A percentile compares a stretch with the other conserved stretches of the same genome.
phyloP scores from a whole-genome alignment of 352 stramenopile genomes.

The Pythium brassicae region DNA sequence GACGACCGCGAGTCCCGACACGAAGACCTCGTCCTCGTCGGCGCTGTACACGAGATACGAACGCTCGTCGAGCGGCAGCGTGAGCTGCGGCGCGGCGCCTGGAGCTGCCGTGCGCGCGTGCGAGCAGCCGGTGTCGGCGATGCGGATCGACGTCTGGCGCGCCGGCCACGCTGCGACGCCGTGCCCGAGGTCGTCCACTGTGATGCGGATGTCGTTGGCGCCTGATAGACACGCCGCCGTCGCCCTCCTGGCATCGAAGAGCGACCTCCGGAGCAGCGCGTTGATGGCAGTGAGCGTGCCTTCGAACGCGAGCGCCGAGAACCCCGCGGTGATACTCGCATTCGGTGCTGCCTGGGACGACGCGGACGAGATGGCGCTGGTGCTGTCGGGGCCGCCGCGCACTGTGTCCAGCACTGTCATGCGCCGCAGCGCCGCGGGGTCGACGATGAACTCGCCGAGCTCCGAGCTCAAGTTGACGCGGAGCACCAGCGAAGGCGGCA shows the following conservation, averaged over 20 bases:
- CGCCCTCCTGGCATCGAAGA: constrained; percentile 4
- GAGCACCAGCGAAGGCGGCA: constrained; percentile 1
- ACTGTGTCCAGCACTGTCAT: not conserved
- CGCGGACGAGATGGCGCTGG: too few species aligned
- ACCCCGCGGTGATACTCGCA: not conserved
- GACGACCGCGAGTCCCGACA: constrained; percentile 6
- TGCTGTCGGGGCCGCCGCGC: not conserved
- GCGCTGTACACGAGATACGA: constrained; percentile 1
- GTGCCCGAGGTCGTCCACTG: constrained; percentile 11
- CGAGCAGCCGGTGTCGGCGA: constrained; percentile 7
- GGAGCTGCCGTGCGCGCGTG: not conserved
- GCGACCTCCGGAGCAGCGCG: constrained; percentile 6
- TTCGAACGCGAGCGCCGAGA: constrained; percentile 13
- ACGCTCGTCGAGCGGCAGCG: not conserved
- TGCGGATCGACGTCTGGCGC: constrained; percentile 1
- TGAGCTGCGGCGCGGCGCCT: constrained; percentile 1
- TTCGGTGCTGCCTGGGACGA: too few species aligned
- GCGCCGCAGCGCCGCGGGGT: not conserved
- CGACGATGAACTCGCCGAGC: constrained; percentile 3
- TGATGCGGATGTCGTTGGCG: constrained; percentile 1
- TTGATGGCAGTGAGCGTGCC: constrained; percentile 12
- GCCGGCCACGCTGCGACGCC: constrained; percentile 3
- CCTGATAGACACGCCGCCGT: not conserved
- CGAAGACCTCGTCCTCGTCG: not conserved
- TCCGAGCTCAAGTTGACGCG: constrained; percentile 8